Evolutionary conservation across 371 early-diverging fungal species (phyloP), one percentile per base, ranked within the genome.

Genomic region (Mortierella polycephala): DNA sequence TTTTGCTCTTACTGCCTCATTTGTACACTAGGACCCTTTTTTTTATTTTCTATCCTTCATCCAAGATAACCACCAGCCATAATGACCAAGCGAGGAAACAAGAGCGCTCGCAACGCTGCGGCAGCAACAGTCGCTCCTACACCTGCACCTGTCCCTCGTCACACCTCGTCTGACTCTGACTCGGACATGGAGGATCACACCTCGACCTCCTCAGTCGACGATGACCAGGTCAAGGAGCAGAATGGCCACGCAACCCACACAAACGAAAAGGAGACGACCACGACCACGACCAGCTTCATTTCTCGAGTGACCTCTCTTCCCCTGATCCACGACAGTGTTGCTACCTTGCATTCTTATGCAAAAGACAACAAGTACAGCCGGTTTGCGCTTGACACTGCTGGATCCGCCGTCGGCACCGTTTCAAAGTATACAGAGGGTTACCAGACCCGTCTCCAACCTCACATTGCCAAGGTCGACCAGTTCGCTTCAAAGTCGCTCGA

Each of bases 401-500:
- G 82, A 23, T 74, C 82, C 14, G 81, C 87, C 6, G 60, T 84
- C 59, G 70, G 58, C 21, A 75, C 62, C 37, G 88, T 85, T 21
- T 68, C 81, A 20, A 71, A 75, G 40, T 69, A 84, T 14, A 82
- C 87, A 2, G 80, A 85, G 51, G 82, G 85, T 47, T 87, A 86
- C 67, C 75, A 83, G 39, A 73, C 84, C 53, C 88, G 87, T 49
- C 69, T 90, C 11, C 72, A 72, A 52, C 66, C 73, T 20, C 75
- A 72, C 47, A 62, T 83, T 52, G 65, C 81, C 51, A 84, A 79
- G 37, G 87, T 84, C 13, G 92, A 91, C 67, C 77, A 86, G 23
- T 60, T 90, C 40, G 92, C 89, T 45, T 83, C 84, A 45, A 81
- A 85, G 60, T 90, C 92, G 10, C 83, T 93, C 30, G 91, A 91